These are phyloP conservation scores for Cutaneotrichosporon sp. DNA, from an alignment of 1,284 basidiomycete species.

Conservation along the genomic window DNA sequence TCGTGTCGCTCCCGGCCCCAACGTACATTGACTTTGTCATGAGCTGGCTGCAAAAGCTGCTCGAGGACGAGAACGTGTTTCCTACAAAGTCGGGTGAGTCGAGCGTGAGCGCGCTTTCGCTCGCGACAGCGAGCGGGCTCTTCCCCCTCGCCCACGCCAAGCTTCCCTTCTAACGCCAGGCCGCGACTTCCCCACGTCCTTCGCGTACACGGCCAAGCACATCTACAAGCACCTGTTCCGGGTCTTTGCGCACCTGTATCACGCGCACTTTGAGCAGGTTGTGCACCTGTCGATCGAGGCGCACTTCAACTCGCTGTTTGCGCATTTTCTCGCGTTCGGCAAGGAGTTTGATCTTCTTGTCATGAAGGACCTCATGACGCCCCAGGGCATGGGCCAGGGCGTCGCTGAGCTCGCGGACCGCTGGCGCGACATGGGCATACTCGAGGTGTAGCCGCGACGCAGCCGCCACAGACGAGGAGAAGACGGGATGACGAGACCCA, in stretches of 20 bases:
- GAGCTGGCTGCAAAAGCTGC: slow-evolving; percentile 93
- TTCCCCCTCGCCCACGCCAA: too few species aligned
- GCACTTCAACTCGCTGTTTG: slow-evolving; percentile 97
- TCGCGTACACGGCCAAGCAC: slow-evolving; percentile 90
- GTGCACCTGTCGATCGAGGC: slow-evolving; percentile 92
- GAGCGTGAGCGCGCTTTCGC: background rate
- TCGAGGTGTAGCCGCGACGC: slow-evolving; percentile 50
- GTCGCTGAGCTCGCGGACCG: slow-evolving; percentile 82
- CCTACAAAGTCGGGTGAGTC: slow-evolving; percentile 84
- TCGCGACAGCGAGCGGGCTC: background rate
- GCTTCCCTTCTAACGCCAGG: slow-evolving; percentile 54
- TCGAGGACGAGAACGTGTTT: slow-evolving; percentile 88
- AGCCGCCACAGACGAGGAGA: background rate
- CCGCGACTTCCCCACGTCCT: slow-evolving; percentile 83
- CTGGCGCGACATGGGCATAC: slow-evolving; percentile 77
- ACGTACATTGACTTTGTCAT: slow-evolving; percentile 99
- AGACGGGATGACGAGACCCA: background rate
- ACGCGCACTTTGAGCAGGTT: slow-evolving; percentile 84
- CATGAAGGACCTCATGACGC: slow-evolving; percentile 61
- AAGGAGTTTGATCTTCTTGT: slow-evolving; percentile 80
- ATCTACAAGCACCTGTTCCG: slow-evolving; percentile 94
- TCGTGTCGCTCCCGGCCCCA: slow-evolving; percentile 86
- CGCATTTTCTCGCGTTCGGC: slow-evolving; percentile 88
- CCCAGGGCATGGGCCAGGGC: slow-evolving; percentile 48
- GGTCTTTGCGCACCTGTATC: slow-evolving; percentile 96